Evolutionary conservation across 2,329 filamentous ascomycete species (phyloP).

Genomic region (Fusarium sacchari): DNA sequence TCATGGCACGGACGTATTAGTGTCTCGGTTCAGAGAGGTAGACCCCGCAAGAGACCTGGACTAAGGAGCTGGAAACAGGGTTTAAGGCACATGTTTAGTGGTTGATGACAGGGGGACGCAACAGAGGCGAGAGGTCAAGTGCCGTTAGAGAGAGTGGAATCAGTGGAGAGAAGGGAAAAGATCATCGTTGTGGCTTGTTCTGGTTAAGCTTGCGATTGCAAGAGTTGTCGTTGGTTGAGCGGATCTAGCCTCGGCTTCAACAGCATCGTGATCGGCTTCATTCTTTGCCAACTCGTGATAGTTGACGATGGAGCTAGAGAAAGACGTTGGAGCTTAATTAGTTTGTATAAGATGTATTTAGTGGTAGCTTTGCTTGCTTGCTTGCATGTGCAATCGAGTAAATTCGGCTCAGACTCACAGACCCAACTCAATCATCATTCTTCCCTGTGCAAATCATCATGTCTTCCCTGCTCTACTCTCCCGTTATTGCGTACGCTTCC

Average conservation of each 20-base stretch:
- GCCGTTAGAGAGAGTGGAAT: neutral
- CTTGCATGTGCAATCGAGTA: neutral
- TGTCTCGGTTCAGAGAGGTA: neutral
- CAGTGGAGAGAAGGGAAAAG: neutral
- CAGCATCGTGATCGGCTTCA: neutral
- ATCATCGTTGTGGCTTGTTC: conserved; percentile 12
- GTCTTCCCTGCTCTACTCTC: conserved; percentile 39
- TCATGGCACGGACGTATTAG: neutral
- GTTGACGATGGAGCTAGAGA: neutral
- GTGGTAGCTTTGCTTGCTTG: neutral
- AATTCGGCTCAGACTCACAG: no score
- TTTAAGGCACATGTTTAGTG: neutral
- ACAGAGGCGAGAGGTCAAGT: neutral
- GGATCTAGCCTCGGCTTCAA: conserved; percentile 14
- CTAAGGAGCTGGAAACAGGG: neutral
- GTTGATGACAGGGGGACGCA: neutral
- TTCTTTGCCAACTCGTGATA: neutral
- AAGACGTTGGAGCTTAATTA: neutral
- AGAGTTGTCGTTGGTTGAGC: neutral
- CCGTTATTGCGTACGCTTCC: conserved; percentile 12
- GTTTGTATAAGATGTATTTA: conserved; percentile 4
- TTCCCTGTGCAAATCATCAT: conserved; percentile 3
- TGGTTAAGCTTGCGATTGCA: conserved; percentile 27
- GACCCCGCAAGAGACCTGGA: neutral
- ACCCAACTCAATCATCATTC: neutral